These are phyloP conservation scores for Omphalea diandra DNA, from an alignment of 441 rosid genomes.

Conservation along the genomic window DNA sequence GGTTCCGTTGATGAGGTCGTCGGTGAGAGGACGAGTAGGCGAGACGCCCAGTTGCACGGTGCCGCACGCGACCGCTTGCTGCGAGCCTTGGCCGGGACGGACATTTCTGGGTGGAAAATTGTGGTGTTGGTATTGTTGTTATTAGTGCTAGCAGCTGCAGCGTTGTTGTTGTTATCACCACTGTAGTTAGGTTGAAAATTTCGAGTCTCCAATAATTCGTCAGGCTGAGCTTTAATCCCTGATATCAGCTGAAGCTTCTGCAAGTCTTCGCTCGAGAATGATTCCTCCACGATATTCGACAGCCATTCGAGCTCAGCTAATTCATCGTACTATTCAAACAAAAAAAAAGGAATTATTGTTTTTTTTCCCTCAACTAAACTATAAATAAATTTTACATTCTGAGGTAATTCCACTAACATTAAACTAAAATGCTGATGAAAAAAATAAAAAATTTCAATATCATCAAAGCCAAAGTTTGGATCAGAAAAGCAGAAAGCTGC, in stretches of 20 bases:
- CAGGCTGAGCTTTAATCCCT: conserved; percentile 57
- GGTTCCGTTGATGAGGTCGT: conserved; percentile 35
- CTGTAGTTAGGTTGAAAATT: conserved; percentile 29
- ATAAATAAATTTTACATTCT: no score
- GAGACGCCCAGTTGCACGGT: conserved; percentile 77
- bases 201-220: conserved; percentile 41
- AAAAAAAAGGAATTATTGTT: background rate
- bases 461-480: no score
- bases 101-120: conserved; percentile 40
- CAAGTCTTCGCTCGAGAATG: conserved; percentile 84
- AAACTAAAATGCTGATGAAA: no score
- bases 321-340: conserved; percentile 59
- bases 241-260: conserved; percentile 78
- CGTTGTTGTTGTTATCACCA: conserved; percentile 13
- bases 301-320: conserved; percentile 95
- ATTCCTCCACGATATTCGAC: conserved; percentile 87
- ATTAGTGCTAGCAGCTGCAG: background rate
- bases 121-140: conserved; percentile 27
- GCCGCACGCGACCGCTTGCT: conserved; percentile 88
- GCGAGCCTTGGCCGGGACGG: conserved; percentile 88
- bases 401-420: no score
- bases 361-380: no score
- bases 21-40: conserved; percentile 53
- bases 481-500: no score
- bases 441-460: no score